phyloP scores from a whole-genome alignment of 768 basidiomycete genomes.

The Pleurotus cornucopiae region DNA sequence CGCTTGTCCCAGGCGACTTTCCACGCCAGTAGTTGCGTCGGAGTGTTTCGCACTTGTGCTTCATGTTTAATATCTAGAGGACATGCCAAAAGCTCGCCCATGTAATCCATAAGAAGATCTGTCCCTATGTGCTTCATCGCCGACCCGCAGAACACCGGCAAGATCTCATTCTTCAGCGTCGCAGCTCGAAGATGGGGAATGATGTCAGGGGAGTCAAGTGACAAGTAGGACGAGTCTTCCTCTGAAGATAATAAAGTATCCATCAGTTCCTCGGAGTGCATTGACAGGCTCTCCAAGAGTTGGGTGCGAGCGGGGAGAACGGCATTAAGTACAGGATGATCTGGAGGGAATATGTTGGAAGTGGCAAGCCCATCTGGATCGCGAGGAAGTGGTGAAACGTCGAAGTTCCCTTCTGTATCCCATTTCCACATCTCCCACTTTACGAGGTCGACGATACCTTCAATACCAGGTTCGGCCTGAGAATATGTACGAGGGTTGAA shows the following conservation, averaged over 20 bases:
- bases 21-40: conserved; percentile 74
- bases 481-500: conserved; percentile 63
- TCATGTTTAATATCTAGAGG: conserved; percentile 62
- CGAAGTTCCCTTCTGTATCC: conserved; percentile 43
- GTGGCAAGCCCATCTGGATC: conserved; percentile 38
- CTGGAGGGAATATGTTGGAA: conserved; percentile 40
- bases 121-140: conserved; percentile 81
- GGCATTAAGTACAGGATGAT: conserved; percentile 68
- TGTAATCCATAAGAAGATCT: conserved; percentile 75
- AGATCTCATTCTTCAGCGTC: conserved; percentile 57
- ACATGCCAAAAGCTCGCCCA: conserved; percentile 74
- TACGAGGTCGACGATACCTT: conserved; percentile 79
- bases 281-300: conserved; percentile 74
- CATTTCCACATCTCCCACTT: conserved; percentile 84
- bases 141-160: conserved; percentile 82
- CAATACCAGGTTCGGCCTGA: conserved; percentile 78
- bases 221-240: conserved; percentile 60
- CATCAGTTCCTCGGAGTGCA: conserved; percentile 81
- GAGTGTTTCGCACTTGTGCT: conserved; percentile 37
- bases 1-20: conserved; percentile 85
- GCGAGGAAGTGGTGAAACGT: conserved; percentile 47
- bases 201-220: conserved; percentile 47
- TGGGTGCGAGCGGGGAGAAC: conserved; percentile 63
- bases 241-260: conserved; percentile 58
- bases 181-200: conserved; percentile 64